Base-by-base conservation (phyloP, 129 eudicot genomes). In the Flaveria brownii region DNA sequence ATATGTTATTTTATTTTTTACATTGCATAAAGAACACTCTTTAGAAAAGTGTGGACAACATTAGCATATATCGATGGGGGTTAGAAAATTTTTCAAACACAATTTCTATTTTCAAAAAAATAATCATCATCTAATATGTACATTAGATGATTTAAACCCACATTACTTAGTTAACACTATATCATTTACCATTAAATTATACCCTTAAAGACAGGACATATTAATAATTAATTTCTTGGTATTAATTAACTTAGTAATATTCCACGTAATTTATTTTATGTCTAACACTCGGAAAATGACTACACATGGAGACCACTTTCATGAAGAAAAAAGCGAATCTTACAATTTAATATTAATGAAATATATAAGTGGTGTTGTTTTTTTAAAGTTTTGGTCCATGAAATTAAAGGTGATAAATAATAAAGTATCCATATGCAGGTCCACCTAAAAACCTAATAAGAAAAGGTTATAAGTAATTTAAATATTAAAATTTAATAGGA, bases 241-340 rank as follows among this genome's bases (percentile, higher is more conserved):
- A 70, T 77, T 77, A 65, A 70, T 15, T 61, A 28, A 28, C 4
- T 4, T 28, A 28, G 33, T 28, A 28, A 4, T 4, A 8, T 6
- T 7, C 26, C 45, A 16, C 46, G 55, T 55, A 50, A 70, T 43
- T 62, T 64, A 66, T 28, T 15, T 14, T 68, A n/a, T 70, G 75
- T 65, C 64, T 1, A 42, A 64, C 45, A 61, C 45, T 55, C 6
- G 46, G 74, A 55, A 71, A 76, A 75, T 54, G 76, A 70, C 16
- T 76, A 74, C 77, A 71, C 80, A 60, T 72, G 79, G 87, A 71
- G 79, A 84, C 81, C 78, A 81, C 75, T 80, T 71, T 77, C 75
- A 30, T 45, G 46, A 65, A 39, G 70, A 72, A 50, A 67, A 11
- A 51, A 78, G 67, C 56, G 85, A 86, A 86, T 86, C 86, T 84